Evolutionary conservation across 2,329 filamentous ascomycete genomes (phyloP).

Genomic region (Fusarium burgessii): DNA sequence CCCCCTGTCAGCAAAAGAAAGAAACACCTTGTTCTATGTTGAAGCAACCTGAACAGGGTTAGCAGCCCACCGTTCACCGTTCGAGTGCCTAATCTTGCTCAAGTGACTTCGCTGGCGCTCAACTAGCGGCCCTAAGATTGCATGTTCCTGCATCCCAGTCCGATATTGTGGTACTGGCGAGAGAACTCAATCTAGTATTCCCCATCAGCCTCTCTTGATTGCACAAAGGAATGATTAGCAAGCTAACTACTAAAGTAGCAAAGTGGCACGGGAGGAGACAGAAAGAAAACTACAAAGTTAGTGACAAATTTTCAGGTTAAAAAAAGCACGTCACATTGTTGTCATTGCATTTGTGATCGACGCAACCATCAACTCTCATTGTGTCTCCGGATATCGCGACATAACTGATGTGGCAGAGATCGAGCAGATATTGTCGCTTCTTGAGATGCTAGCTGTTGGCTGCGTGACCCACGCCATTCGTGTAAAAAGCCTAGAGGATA

Average conservation of each 20-base stretch:
- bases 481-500: background rate
- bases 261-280: constrained; percentile 1
- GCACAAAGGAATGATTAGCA: constrained; percentile 1
- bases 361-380: background rate
- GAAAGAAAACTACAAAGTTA: background rate
- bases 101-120: constrained; percentile 1
- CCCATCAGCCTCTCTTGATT: background rate
- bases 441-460: background rate
- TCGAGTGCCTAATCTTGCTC: constrained; percentile 16
- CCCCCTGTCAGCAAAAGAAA: constrained; percentile 5
- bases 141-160: constrained; percentile 40
- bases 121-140: constrained; percentile 14
- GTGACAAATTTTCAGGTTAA: background rate
- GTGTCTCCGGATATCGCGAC: background rate
- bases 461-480: background rate
- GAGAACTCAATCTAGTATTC: constrained; percentile 9
- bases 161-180: constrained; percentile 12
- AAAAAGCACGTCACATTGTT: constrained; percentile 4
- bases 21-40: constrained; percentile 1
- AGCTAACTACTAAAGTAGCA: constrained; percentile 4
- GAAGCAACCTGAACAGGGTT: constrained; percentile 12
- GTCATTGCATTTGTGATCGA: constrained; percentile 8
- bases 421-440: background rate
- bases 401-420: background rate
- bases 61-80: constrained; percentile 14